These are phyloP conservation scores for Torulaspora indica DNA, from an alignment of 805 yeast genomes.

Conservation along the genomic window DNA sequence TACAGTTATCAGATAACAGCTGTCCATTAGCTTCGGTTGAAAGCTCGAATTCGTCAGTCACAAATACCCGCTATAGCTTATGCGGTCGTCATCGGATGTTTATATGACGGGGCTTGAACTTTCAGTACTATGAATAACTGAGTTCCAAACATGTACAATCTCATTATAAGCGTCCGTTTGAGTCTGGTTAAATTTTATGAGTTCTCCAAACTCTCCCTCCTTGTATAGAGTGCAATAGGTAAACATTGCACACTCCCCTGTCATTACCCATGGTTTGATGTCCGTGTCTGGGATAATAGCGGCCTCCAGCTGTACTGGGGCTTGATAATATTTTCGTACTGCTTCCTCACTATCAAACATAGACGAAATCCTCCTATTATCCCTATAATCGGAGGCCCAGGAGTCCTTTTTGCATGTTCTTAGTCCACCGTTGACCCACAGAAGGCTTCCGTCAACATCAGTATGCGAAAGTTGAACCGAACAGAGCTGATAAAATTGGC, in stretches of 20 bases:
- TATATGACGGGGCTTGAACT: background rate
- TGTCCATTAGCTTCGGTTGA: too few relatives aligned
- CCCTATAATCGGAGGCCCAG: constrained; percentile 12
- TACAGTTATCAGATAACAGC: too few relatives aligned
- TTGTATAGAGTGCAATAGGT: constrained; percentile 6
- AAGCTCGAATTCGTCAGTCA: too few relatives aligned
- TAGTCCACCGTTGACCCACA: constrained; percentile 37
- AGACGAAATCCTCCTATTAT: constrained; percentile 5
- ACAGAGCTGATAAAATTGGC: constrained; percentile 20
- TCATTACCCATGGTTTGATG: constrained; percentile 5
- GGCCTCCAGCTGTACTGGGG: constrained; percentile 13
- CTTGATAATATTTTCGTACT: constrained; percentile 9
- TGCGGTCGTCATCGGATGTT: too few relatives aligned
- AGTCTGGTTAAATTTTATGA: constrained; percentile 4
- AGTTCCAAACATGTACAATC: constrained; percentile 8
- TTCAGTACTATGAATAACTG: background rate
- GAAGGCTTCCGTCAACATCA: constrained; percentile 17
- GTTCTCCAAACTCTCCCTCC: constrained; percentile 10
- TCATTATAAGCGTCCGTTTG: constrained; percentile 5
- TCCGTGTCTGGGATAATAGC: constrained; percentile 12
- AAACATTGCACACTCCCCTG: constrained; percentile 10
- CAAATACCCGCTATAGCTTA: too few relatives aligned
- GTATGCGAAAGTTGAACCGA: constrained; percentile 33
- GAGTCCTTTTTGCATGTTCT: constrained; percentile 26
- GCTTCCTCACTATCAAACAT: constrained; percentile 8